A percentile compares a stretch with the other conserved stretches of the same genome.
These are phyloP conservation scores for Lolium multiflorum DNA, from an alignment of 176 grass and related monocot species.

Conservation along the genomic window DNA sequence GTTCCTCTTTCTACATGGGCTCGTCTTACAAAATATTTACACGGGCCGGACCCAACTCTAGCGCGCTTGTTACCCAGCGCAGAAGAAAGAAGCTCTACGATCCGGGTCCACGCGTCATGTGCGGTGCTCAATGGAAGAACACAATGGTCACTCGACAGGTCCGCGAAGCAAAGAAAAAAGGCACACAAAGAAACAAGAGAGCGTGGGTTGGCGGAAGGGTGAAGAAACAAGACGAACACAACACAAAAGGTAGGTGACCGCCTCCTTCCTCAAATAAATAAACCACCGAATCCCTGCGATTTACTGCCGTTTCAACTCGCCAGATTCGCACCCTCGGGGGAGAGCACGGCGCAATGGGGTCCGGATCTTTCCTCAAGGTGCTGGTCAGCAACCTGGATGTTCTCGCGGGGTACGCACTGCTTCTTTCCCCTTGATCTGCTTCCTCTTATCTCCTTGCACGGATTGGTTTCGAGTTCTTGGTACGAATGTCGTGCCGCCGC, in stretches of 20 bases:
- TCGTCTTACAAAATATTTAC: no score
- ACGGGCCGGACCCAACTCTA: no score
- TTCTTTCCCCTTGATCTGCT: conserved; percentile 34
- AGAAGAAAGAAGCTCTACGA: no score
- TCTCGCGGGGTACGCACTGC: conserved; percentile 79
- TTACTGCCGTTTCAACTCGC: background rate
- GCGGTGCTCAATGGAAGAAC: no score
- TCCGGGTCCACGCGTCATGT: no score
- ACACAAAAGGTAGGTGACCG: background rate
- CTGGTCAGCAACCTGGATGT: conserved; percentile 83
- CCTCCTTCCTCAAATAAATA: conserved; percentile 2
- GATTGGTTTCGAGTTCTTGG: conserved; percentile 2
- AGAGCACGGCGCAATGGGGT: conserved; percentile 57
- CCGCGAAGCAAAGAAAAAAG: no score
- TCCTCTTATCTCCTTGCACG: background rate
- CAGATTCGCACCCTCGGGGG: conserved; percentile 22
- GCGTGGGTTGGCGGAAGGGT: conserved; percentile 21
- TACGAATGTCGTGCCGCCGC: conserved; percentile 11
- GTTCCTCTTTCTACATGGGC: no score
- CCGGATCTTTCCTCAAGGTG: conserved; percentile 94
- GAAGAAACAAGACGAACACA: background rate
- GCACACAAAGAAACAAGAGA: background rate
- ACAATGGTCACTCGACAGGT: no score
- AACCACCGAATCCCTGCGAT: background rate
- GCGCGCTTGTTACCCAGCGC: no score